Base-by-base conservation (phyloP, 2,329 filamentous ascomycete genomes). In the Botrytis paeoniae region DNA sequence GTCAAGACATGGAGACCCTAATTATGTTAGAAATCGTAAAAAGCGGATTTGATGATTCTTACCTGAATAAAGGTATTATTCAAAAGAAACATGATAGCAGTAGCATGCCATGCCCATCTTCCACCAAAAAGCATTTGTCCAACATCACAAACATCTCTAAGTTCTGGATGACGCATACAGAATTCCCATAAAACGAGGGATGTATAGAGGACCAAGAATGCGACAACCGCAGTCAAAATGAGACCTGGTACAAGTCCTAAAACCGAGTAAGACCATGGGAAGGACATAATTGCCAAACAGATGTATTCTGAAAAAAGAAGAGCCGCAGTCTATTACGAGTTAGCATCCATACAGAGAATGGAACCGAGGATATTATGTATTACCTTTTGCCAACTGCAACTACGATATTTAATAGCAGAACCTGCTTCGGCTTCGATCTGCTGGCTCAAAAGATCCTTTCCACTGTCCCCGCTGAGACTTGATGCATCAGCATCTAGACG, bases 301-400 rank as follows among this genome's bases (percentile, higher is more conserved):
- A 98, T 98, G 82, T 98, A 98, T 85, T 98, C 95, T 69, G 93
- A 96, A 83, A 98, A 97, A 69, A 98, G 89, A 77, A 97, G 82
- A 1, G 92, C 94, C 0, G 95, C 94, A 70, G 95, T 97, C 92
- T 72, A 60, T n/a, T 29, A 14, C 16, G 32, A 10, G 64, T 72
- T 51, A 68, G 61, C 39, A 39, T 18, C 39, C 20, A 59, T n/a
- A 29, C 29, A 20, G 10, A 16, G 39, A n/a, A 39, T 18, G n/a
- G 14, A 18, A 54, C 12, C 48, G 25, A 64, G 6, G 45, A 32
- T 70, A 83, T 71, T 76, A 91, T 89, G 87, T 59, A 68, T 29
- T 25, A 66, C 70, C 62, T 97, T 97, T 80, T 93, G 92, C 95
- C 95, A 98, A 77, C 91, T 95, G 84, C 95, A 98, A 57, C 94